Base-by-base conservation (phyloP, 495 filamentous ascomycete genomes). In the Lasiosphaeria hispida region DNA sequence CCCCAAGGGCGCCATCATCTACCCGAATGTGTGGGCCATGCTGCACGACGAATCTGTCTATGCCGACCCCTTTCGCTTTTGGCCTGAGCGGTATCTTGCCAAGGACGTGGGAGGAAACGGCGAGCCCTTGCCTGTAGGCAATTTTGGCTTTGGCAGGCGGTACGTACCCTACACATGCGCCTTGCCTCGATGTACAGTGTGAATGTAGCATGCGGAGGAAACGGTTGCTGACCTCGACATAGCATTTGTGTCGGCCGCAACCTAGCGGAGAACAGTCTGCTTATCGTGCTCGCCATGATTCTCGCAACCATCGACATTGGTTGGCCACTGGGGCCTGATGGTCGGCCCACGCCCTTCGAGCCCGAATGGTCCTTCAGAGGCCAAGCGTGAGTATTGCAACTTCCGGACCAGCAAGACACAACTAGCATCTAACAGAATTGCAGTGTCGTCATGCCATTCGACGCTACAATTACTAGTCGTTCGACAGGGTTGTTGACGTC, bases 61-160 rank as follows among this genome's bases (percentile, higher is more conserved):
- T 35, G 45, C 50, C 5, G 67, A 75, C 10, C 75, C 77, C 10
- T 69, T 72, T 14, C 53, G 55, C 0, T 81, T 80, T 51, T 69
- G 72, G 44, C 77, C 79, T 0, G 77, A 81, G 40, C 61, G 77
- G 40, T 83, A 77, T 37, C 61, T 75, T 13, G 63, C 75, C 0
- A 60, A 63, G 15, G 66, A 69, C 10, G 63, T 79, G 42, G 79
- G 80, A 0, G 80, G 79, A 0, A 66, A 63, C 14, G 81, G 74
- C 0, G 79, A 83, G 54, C 77, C 78, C 4, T 58, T 80, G 11
- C 76, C 75, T 0, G 67, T 77, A 14, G 79, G 77, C 0, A 77
- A 75, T 1, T 84, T 82, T 65, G 81, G 81, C 1, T 84, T 84
- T 66, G 81, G 80, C 10, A 47, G 69, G 14, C 61, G 67, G 67